Conservation (phyloP, 345 rosid genomes). For the Lumnitzera littorea region DNA sequence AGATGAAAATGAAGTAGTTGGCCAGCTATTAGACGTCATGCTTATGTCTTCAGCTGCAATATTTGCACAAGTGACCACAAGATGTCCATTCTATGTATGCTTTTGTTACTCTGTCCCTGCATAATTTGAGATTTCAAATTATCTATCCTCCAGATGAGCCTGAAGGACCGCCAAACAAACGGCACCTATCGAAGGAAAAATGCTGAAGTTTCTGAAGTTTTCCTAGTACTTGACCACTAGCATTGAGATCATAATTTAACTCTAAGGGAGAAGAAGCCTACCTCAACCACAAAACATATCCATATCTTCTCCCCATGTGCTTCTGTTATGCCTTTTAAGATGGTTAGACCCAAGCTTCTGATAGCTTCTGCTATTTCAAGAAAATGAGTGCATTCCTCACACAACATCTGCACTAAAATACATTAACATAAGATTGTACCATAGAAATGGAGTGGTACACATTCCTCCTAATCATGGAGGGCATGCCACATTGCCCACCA, state of each 20-base stretch:
- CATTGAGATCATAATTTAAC: slow-evolving; percentile 7
- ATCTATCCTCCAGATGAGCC: neutral
- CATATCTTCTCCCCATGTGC: slow-evolving; percentile 70
- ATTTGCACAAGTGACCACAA: slow-evolving; percentile 90
- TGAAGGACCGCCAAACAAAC: neutral
- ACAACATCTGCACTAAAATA: slow-evolving; percentile 58
- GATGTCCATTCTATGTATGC: slow-evolving; percentile 85
- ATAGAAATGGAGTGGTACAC: too few relatives aligned
- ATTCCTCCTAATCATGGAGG: too few relatives aligned
- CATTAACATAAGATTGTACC: neutral
- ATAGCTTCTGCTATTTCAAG: slow-evolving; percentile 94
- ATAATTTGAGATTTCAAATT: slow-evolving; percentile 12
- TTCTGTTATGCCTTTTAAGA: slow-evolving; percentile 82
- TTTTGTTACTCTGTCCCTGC: slow-evolving; percentile 69
- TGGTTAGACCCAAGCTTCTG: slow-evolving; percentile 71
- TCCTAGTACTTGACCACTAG: neutral
- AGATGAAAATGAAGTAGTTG: too few relatives aligned
- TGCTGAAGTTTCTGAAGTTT: neutral
- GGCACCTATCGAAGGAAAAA: neutral
- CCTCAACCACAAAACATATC: slow-evolving; percentile 94
- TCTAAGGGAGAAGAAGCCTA: slow-evolving; percentile 13
- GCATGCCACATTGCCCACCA: neutral
- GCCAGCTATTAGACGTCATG: slow-evolving; percentile 1
- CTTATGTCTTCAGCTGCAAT: slow-evolving; percentile 59
- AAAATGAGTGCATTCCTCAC: slow-evolving; percentile 85